Evolutionary conservation across 2,329 filamentous ascomycete genomes (phyloP).

Genomic region (Cytospora mali): DNA sequence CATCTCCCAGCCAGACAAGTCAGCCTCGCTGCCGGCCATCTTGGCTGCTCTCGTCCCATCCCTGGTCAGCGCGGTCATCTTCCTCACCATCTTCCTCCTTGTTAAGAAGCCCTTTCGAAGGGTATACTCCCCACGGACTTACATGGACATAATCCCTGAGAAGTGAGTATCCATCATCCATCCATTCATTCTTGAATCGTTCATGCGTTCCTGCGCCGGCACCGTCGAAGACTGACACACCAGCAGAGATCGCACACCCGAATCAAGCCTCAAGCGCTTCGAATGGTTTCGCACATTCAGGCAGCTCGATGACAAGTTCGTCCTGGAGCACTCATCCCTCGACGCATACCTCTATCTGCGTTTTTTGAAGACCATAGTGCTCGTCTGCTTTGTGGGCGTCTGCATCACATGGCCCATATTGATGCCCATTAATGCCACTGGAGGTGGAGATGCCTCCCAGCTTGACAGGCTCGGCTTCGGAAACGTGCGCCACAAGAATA

Average conservation of each 20-base stretch:
- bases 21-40: slow-evolving; percentile 26
- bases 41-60: slow-evolving; percentile 30
- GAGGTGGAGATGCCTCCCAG: slow-evolving; percentile 65
- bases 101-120: slow-evolving; percentile 29
- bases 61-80: slow-evolving; percentile 26
- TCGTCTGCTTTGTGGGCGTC: slow-evolving; percentile 79
- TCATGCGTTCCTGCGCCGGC: neutral
- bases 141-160: slow-evolving; percentile 31
- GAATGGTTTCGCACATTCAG: slow-evolving; percentile 27
- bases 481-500: slow-evolving; percentile 59
- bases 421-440: slow-evolving; percentile 82
- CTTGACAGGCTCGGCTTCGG: slow-evolving; percentile 64
- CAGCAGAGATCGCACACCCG: slow-evolving; percentile 25
- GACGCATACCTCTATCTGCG: slow-evolving; percentile 91
- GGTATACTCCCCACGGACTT: slow-evolving; percentile 31
- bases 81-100: slow-evolving; percentile 28
- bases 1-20: slow-evolving; percentile 21
- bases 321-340: slow-evolving; percentile 84
- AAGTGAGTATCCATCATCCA: slow-evolving; percentile 22
- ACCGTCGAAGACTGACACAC: slow-evolving; percentile 2
- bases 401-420: slow-evolving; percentile 85
- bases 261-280: slow-evolving; percentile 27
- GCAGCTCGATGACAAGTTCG: slow-evolving; percentile 27
- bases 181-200: no score
- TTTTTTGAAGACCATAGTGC: slow-evolving; percentile 75